phyloP scores from a whole-genome alignment of 177 flowering plant genomes.

The Vitis hybrid region DNA sequence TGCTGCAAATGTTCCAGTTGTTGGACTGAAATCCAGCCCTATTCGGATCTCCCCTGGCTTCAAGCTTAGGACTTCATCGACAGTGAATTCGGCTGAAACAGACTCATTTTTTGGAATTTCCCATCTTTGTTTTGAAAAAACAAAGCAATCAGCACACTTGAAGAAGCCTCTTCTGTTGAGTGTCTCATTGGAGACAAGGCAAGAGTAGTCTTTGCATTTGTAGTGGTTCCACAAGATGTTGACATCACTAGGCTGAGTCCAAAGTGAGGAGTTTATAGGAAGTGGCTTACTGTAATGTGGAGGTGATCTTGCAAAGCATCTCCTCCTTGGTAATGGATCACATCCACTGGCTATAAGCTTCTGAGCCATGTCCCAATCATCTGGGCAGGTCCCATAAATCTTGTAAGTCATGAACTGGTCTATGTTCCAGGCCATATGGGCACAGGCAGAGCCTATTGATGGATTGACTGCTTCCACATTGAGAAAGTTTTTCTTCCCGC shows the following conservation, averaged over 20 bases:
- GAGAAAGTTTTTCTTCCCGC: slow-evolving; percentile 35
- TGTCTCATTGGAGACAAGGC: slow-evolving; percentile 31
- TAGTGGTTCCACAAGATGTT: slow-evolving; percentile 38
- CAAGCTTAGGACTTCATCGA: slow-evolving; percentile 30
- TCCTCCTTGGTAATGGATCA: slow-evolving; percentile 42
- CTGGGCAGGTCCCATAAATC: slow-evolving; percentile 31
- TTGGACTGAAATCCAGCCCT: slow-evolving; percentile 41
- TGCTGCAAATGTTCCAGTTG: slow-evolving; percentile 48
- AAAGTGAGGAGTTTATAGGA: slow-evolving; percentile 29
- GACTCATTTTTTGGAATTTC: slow-evolving; percentile 19
- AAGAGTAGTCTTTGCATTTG: slow-evolving; percentile 39
- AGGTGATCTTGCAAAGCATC: slow-evolving; percentile 42
- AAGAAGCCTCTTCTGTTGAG: slow-evolving; percentile 34
- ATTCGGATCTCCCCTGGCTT: slow-evolving; percentile 42
- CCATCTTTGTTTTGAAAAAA: slow-evolving; percentile 31
- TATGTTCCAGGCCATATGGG: slow-evolving; percentile 16
- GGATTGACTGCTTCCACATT: slow-evolving; percentile 34
- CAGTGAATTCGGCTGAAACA: slow-evolving; percentile 32
- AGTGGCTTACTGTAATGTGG: slow-evolving; percentile 30
- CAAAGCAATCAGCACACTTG: slow-evolving; percentile 43
- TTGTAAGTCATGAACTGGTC: slow-evolving; percentile 38
- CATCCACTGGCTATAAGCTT: slow-evolving; percentile 39
- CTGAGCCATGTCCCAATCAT: slow-evolving; percentile 39
- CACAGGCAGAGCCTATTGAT: slow-evolving; percentile 33
- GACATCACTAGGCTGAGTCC: slow-evolving; percentile 30